A percentile compares a stretch with the other conserved stretches of the same genome.
phyloP scores from a whole-genome alignment of 805 yeast genomes.

The Pichia thaimueangensis region DNA sequence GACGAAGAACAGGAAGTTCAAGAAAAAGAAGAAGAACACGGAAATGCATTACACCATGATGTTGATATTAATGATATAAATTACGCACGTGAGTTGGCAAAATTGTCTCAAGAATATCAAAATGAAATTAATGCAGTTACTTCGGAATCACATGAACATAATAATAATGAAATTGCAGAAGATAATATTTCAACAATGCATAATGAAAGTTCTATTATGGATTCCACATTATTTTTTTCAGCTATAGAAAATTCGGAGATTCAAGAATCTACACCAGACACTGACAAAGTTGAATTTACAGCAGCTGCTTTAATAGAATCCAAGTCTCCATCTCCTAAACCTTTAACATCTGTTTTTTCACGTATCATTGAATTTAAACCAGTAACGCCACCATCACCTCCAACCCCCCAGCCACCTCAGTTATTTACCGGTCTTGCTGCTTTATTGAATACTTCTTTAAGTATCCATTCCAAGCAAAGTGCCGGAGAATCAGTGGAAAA shows the following conservation, averaged over 20 bases:
- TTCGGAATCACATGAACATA: no score
- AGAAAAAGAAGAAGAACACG: background rate
- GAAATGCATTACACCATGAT: background rate
- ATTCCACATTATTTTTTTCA: background rate
- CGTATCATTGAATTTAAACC: slow-evolving; percentile 8
- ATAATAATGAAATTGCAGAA: no score
- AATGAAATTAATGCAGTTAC: slow-evolving; percentile 1
- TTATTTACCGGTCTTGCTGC: background rate
- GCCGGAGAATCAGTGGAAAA: slow-evolving; percentile 10
- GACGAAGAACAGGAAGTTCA: background rate
- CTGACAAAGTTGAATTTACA: background rate
- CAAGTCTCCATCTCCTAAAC: background rate
- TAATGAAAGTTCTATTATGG: background rate
- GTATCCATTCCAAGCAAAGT: slow-evolving; percentile 2
- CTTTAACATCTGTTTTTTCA: background rate
- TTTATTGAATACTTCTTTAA: slow-evolving; percentile 6
- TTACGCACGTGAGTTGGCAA: slow-evolving; percentile 5
- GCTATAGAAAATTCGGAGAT: slow-evolving; percentile 2
- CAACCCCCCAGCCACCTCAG: slow-evolving; percentile 25
- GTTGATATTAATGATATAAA: background rate
- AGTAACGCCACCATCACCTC: slow-evolving; percentile 16
- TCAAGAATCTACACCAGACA: slow-evolving; percentile 5
- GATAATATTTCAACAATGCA: no score
- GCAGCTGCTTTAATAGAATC: background rate
- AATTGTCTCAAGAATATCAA: slow-evolving; percentile 5